phyloP scores from a whole-genome alignment of 352 stramenopile species.

The Pythium periplocum region DNA sequence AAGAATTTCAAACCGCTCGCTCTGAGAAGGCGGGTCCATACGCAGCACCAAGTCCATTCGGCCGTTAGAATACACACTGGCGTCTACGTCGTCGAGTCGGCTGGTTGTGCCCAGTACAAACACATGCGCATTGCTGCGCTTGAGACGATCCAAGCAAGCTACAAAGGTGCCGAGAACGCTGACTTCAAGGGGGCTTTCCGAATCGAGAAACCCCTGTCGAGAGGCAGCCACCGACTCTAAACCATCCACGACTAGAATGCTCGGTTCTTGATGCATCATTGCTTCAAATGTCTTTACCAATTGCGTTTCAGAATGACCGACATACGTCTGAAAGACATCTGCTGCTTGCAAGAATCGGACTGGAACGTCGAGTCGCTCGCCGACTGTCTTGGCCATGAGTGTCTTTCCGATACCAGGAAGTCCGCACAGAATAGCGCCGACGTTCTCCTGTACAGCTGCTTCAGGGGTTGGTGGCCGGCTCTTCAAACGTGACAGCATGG shows the following conservation, averaged over 20 bases:
- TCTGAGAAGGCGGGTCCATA: slow-evolving; percentile 92
- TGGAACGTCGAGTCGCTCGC: slow-evolving; percentile 29
- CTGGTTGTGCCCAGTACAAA: slow-evolving; percentile 79
- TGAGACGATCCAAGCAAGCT: slow-evolving; percentile 75
- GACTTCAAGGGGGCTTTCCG: slow-evolving; percentile 58
- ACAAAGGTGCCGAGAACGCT: slow-evolving; percentile 83
- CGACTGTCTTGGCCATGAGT: slow-evolving; percentile 37
- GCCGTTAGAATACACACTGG: slow-evolving; percentile 92
- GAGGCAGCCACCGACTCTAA: slow-evolving; percentile 84
- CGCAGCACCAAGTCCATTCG: slow-evolving; percentile 95
- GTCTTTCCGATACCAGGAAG: slow-evolving; percentile 76
- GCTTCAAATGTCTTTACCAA: slow-evolving; percentile 60
- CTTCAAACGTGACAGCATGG: slow-evolving; percentile 26
- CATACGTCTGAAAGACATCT: slow-evolving; percentile 93
- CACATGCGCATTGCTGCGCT: slow-evolving; percentile 28
- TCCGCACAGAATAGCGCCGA: slow-evolving; percentile 63
- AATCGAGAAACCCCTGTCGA: slow-evolving; percentile 48
- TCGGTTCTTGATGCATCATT: slow-evolving; percentile 35
- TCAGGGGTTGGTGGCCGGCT: not conserved
- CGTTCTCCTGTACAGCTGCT: slow-evolving; percentile 8
- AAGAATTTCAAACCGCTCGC: slow-evolving; percentile 90
- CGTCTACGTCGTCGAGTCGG: slow-evolving; percentile 81
- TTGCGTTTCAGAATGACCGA: slow-evolving; percentile 86
- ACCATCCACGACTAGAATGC: slow-evolving; percentile 86
- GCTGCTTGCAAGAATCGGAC: slow-evolving; percentile 69